A percentile compares a stretch with the other conserved stretches of the same genome.
These are phyloP conservation scores for Coemansia biformis DNA, from an alignment of 192 early-diverging fungal genomes.

Conservation along the genomic window DNA sequence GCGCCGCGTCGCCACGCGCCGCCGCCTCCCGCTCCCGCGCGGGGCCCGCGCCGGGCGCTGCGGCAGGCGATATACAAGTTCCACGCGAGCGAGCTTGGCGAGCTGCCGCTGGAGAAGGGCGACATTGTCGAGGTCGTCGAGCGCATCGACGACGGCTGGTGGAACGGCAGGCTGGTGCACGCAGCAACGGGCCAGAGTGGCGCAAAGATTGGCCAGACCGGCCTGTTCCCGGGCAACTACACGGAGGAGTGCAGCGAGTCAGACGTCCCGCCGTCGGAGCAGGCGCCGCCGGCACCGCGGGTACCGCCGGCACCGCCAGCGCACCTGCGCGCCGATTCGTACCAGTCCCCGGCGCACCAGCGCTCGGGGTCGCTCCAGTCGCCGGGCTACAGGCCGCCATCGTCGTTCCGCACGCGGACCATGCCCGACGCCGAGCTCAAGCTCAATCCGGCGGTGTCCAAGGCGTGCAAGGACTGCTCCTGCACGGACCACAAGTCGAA, in stretches of 20 bases:
- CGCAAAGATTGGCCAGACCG: slow-evolving; percentile 46
- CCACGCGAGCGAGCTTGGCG: slow-evolving; percentile 70
- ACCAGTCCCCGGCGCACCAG: slow-evolving; percentile 15
- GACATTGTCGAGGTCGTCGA: slow-evolving; percentile 83
- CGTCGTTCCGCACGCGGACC: slow-evolving; percentile 25
- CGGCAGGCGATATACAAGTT: slow-evolving; percentile 75
- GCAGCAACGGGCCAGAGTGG: slow-evolving; percentile 12
- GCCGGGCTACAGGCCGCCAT: slow-evolving; percentile 29
- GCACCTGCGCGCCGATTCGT: slow-evolving; percentile 14
- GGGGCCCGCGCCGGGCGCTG: slow-evolving; percentile 27
- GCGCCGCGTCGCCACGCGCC: slow-evolving; percentile 51
- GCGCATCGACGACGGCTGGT: slow-evolving; percentile 93
- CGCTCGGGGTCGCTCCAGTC: slow-evolving; percentile 19
- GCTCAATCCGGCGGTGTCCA: slow-evolving; percentile 19
- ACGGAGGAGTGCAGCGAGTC: slow-evolving; percentile 58
- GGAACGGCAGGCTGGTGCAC: slow-evolving; percentile 79
- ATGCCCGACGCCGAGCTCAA: slow-evolving; percentile 26
- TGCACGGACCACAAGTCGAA: slow-evolving; percentile 71
- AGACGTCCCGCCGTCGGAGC: slow-evolving; percentile 5
- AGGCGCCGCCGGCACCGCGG: slow-evolving; percentile 1
- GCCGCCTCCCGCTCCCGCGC: slow-evolving; percentile 45
- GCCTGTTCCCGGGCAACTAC: slow-evolving; percentile 95
- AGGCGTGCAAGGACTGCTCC: slow-evolving; percentile 58
- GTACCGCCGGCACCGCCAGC: slow-evolving; percentile 2
- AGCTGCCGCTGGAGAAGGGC: slow-evolving; percentile 75